These are phyloP conservation scores for Astrephomene gubernaculifera DNA, from an alignment of 139 green algal species.

Conservation along the genomic window DNA sequence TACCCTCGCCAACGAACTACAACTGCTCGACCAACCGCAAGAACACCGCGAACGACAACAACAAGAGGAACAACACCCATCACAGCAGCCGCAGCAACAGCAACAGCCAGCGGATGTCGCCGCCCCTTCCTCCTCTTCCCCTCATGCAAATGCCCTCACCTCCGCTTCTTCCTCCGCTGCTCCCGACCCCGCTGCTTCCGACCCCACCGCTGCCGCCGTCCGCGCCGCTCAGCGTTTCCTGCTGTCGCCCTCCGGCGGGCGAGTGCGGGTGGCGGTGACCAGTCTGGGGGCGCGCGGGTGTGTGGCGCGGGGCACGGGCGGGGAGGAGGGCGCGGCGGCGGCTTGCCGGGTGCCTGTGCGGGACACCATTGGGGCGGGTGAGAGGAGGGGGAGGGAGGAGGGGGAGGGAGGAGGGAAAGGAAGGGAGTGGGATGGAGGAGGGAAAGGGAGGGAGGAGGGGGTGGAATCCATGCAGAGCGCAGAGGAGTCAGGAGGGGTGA, in stretches of 20 bases:
- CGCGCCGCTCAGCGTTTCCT: conserved; percentile 56
- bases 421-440: not conserved
- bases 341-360: conserved; percentile 71
- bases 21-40: too few relatives aligned
- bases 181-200: too few relatives aligned
- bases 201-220: too few relatives aligned
- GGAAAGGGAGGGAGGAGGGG: conserved; percentile 37
- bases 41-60: too few relatives aligned
- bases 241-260: conserved; percentile 43
- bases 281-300: conserved; percentile 77
- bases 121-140: too few relatives aligned
- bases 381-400: not conserved
- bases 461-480: too few relatives aligned
- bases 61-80: too few relatives aligned
- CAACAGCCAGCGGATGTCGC: too few relatives aligned
- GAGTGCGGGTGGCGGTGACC: conserved; percentile 59
- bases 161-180: too few relatives aligned
- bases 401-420: not conserved
- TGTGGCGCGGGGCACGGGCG: conserved; percentile 46
- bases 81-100: too few relatives aligned
- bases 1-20: conserved; percentile 61
- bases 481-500: too few relatives aligned
- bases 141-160: too few relatives aligned
- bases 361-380: conserved; percentile 83
- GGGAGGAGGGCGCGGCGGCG: conserved; percentile 31